Percentiles rank a stretch among this genome's conserved stretches.
These are phyloP conservation scores for Kodamaea neixiangensis DNA, from an alignment of 805 yeast species.

Conservation along the genomic window DNA sequence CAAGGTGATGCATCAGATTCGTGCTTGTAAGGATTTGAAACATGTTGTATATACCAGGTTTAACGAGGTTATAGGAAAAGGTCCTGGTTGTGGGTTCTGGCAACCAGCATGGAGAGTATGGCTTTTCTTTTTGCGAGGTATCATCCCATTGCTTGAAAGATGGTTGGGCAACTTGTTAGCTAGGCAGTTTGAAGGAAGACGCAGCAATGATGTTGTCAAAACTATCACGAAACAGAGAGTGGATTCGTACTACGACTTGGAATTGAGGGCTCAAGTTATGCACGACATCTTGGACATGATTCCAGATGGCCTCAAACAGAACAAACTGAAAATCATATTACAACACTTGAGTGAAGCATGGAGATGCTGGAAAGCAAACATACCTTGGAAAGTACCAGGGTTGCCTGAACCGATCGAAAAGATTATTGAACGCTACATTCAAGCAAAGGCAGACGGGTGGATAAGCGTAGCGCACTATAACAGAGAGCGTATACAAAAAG, in stretches of 20 bases:
- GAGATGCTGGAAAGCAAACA: conserved; percentile 99
- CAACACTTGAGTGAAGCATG: conserved; percentile 98
- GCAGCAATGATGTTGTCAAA: conserved; percentile 87
- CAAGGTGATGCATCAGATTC: conserved; percentile 96
- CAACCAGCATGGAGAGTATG: conserved; percentile 99
- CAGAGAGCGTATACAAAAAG: conserved; percentile 82
- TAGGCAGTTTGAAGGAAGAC: conserved; percentile 95
- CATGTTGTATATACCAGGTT: conserved; percentile 87
- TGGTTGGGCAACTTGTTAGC: conserved; percentile 92
- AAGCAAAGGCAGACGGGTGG: conserved; percentile 98
- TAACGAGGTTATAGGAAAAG: conserved; percentile 87
- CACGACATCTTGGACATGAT: conserved; percentile 96
- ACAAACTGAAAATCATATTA: conserved; percentile 79
- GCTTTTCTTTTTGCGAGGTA: conserved; percentile 90
- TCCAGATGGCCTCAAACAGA: conserved; percentile 89
- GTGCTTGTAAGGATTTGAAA: conserved; percentile 93
- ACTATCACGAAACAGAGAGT: conserved; percentile 94
- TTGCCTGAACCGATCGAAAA: conserved; percentile 87
- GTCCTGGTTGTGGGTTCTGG: conserved; percentile 99
- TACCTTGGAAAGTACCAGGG: conserved; percentile 98
- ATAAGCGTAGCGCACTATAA: conserved; percentile 89
- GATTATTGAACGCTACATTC: conserved; percentile 84
- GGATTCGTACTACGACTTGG: conserved; percentile 92
- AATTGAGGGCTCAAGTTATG: conserved; percentile 90
- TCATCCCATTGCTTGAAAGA: conserved; percentile 85